These are phyloP conservation scores for Waltiozyma sp. DNA, from an alignment of 1,139 yeast species.

Conservation along the genomic window DNA sequence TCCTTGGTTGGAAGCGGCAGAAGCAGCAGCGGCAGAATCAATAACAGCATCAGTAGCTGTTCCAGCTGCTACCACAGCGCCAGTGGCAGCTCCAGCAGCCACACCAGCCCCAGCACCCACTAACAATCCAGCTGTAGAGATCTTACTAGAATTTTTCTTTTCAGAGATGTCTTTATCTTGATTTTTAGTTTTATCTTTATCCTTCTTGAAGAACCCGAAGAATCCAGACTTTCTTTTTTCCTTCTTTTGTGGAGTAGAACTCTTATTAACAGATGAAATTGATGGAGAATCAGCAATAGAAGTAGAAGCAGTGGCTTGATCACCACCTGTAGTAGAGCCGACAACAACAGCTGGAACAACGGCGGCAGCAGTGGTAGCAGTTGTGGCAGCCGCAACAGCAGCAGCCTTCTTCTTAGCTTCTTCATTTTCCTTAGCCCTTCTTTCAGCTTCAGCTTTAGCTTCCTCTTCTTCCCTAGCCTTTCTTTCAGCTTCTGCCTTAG, in stretches of 20 bases:
- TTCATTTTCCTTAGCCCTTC: slow-evolving; percentile 7
- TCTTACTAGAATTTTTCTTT: slow-evolving; percentile 3
- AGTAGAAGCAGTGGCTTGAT: neutral
- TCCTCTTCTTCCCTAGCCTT: slow-evolving; percentile 6
- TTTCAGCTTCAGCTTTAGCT: slow-evolving; percentile 8
- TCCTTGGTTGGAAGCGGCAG: neutral
- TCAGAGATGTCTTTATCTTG: slow-evolving; percentile 5
- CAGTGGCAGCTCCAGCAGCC: slow-evolving; percentile 9
- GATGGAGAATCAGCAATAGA: neutral
- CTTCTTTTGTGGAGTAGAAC: slow-evolving; percentile 2
- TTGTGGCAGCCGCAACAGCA: neutral
- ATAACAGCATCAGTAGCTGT: slow-evolving; percentile 1
- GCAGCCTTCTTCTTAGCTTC: neutral
- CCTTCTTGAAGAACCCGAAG: slow-evolving; percentile 8
- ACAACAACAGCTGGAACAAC: neutral
- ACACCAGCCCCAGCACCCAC: slow-evolving; percentile 4
- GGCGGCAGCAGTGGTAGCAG: neutral
- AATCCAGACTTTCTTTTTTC: slow-evolving; percentile 14
- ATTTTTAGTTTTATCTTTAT: slow-evolving; percentile 1
- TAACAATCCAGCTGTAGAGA: slow-evolving; percentile 3
- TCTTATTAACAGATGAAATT: slow-evolving; percentile 1
- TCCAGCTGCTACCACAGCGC: slow-evolving; percentile 1
- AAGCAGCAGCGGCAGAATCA: neutral
- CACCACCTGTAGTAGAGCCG: neutral
- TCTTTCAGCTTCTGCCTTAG: slow-evolving; percentile 6